Conservation (phyloP, 495 filamentous ascomycete species). For the Xylaria curta region DNA sequence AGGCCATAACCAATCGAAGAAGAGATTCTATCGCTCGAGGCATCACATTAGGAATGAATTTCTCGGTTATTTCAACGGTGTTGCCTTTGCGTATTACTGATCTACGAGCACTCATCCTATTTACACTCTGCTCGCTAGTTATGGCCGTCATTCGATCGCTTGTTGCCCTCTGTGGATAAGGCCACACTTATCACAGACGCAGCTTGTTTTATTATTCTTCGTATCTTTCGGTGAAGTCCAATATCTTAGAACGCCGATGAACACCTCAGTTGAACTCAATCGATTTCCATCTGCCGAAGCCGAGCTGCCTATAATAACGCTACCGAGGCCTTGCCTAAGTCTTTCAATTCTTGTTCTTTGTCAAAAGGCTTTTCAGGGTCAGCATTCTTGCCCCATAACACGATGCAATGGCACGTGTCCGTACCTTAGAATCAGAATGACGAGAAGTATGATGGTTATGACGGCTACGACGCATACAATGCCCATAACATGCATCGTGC, state of each 20-base stretch:
- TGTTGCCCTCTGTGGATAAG: conserved; percentile 38
- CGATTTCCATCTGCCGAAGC: not conserved
- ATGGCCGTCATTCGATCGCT: conserved; percentile 45
- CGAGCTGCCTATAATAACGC: not conserved
- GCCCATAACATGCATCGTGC: not conserved
- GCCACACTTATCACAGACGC: not conserved
- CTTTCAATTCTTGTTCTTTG: not conserved
- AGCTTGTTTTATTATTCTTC: not conserved
- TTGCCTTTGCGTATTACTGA: conserved; percentile 57
- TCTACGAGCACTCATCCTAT: conserved; percentile 58
- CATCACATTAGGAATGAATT: conserved; percentile 61
- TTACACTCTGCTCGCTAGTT: conserved; percentile 56
- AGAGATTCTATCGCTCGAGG: conserved; percentile 61
- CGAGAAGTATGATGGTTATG: conserved; percentile 6
- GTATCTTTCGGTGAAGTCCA: not conserved
- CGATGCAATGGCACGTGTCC: not conserved
- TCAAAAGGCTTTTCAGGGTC: conserved; percentile 2
- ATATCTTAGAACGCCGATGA: not conserved
- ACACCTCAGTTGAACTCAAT: not conserved
- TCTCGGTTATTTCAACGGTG: conserved; percentile 60
- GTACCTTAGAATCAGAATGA: conserved; percentile 18
- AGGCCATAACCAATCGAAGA: conserved; percentile 55
- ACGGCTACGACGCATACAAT: not conserved
- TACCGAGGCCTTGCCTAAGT: not conserved
- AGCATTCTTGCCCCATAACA: not conserved